These are phyloP conservation scores for Curvularia eragrostidis DNA, from an alignment of 2,329 filamentous ascomycete genomes.

Conservation along the genomic window DNA sequence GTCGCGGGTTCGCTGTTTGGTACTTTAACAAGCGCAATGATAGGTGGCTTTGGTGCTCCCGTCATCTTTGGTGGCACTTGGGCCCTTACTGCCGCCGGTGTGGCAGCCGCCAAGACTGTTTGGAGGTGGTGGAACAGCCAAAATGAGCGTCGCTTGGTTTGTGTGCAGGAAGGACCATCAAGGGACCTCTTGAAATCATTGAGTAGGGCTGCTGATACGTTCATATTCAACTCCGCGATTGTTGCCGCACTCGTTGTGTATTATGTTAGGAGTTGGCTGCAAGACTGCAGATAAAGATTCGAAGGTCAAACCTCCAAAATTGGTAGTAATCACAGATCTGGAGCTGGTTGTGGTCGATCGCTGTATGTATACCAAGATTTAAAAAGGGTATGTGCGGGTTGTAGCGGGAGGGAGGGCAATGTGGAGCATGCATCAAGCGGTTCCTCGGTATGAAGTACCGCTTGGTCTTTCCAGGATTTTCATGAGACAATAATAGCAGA, in stretches of 20 bases:
- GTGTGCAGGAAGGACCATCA: too few relatives aligned
- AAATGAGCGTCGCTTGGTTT: neutral
- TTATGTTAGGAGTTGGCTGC: neutral
- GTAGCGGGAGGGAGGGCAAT: neutral
- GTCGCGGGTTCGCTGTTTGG: conserved; percentile 32
- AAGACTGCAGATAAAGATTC: neutral
- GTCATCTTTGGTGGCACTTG: conserved; percentile 20
- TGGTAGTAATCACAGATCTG: neutral
- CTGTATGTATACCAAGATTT: neutral
- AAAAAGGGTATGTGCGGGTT: neutral
- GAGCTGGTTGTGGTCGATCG: neutral
- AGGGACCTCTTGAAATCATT: too few relatives aligned
- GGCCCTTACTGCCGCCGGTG: neutral
- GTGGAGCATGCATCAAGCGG: neutral
- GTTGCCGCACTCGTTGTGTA: neutral
- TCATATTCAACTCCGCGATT: neutral
- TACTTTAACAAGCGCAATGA: conserved; percentile 32
- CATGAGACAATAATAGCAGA: neutral
- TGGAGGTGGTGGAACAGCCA: neutral
- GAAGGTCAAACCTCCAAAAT: neutral
- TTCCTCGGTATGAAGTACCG: neutral
- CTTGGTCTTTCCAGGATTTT: neutral
- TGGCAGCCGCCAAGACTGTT: neutral
- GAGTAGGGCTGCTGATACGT: neutral
- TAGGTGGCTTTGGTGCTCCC: conserved; percentile 29